Evolutionary conservation across 2,329 filamentous ascomycete species (phyloP), one percentile per base, ranked within the genome.

Genomic region (Alternaria longipes): DNA sequence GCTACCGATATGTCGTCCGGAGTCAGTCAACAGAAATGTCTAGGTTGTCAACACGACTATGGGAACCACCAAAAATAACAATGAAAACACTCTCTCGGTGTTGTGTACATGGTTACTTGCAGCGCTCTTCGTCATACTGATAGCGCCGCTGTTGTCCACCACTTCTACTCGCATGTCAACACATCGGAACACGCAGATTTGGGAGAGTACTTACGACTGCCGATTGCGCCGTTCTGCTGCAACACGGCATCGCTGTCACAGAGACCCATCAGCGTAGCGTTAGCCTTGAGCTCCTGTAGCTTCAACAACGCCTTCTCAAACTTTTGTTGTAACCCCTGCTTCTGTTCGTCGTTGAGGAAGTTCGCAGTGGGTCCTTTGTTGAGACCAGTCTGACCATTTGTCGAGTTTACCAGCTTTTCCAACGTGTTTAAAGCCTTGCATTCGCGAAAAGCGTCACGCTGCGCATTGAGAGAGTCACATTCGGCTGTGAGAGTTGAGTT

Each of bases 401-500:
- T 70, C n/a, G 74, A 45, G 8, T 58, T 50, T 1, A 57, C 62
- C 54, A 72, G 41, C 41, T 64, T 69, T 26, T 66, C 59, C n/a
- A 76, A 54, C 22, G 54, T 62, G 30, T 65, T 54, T 32, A 77
- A 65, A 30, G 56, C 44, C 26, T 63, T 66, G 58, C 74, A 77
- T 40, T 71, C 36, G 8, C 42, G 42, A 24, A 66, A 56, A 34
- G 68, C 66, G 30, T 66, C 62, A 9, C 55, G 54, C 28, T 71
- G 69, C 2, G 74, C 74, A 38, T 67, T 57, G 30, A 75, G 54
- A 14, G 60, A 57, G 4, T 65, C 64, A 56, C 74, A 77, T 36
- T 71, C 63, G 3, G 58, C 14, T 5, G 64, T 63, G 1, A 77
- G 64, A 1, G 74, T 77, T 4, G 64, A 49, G 55, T 76, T 76